These are phyloP conservation scores for Rhizopogon vinicolor DNA, from an alignment of 768 basidiomycete genomes.

Conservation along the genomic window DNA sequence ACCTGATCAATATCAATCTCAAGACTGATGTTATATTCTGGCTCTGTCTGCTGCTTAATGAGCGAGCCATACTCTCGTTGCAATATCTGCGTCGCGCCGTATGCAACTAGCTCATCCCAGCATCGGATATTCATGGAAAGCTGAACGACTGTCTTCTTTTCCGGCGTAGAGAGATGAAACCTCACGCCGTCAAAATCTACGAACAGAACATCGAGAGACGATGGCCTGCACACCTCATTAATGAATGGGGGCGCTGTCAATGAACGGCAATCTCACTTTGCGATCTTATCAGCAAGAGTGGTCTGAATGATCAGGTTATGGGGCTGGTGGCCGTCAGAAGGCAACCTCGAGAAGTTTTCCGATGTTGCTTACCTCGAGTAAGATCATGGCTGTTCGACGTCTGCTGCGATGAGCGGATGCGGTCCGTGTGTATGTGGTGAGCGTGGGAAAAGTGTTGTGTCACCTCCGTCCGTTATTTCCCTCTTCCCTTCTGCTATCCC, in stretches of 20 bases:
- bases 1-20: constrained; percentile 83
- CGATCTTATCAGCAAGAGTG: constrained; percentile 80
- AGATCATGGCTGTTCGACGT: constrained; percentile 52
- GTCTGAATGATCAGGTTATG: constrained; percentile 93
- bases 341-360: not conserved
- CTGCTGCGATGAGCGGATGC: not conserved
- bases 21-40: constrained; percentile 87
- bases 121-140: constrained; percentile 97
- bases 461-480: constrained; percentile 9
- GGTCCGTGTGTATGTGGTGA: constrained; percentile 1
- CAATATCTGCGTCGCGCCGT: constrained; percentile 80
- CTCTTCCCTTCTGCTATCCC: constrained; percentile 16
- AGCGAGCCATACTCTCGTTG: constrained; percentile 78
- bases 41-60: constrained; percentile 64
- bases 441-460: constrained; percentile 24
- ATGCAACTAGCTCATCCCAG: constrained; percentile 89
- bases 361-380: constrained; percentile 62
- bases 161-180: constrained; percentile 87
- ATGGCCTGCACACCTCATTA: constrained; percentile 55
- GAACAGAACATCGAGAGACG: constrained; percentile 89
- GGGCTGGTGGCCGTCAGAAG: constrained; percentile 41
- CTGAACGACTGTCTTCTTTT: constrained; percentile 74
- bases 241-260: constrained; percentile 2
- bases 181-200: constrained; percentile 98
- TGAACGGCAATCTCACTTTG: constrained; percentile 54